Percentiles rank a stretch among this genome's conserved stretches.
Evolutionary conservation across 768 basidiomycete species (phyloP).

Genomic region (Boletus patriciae): DNA sequence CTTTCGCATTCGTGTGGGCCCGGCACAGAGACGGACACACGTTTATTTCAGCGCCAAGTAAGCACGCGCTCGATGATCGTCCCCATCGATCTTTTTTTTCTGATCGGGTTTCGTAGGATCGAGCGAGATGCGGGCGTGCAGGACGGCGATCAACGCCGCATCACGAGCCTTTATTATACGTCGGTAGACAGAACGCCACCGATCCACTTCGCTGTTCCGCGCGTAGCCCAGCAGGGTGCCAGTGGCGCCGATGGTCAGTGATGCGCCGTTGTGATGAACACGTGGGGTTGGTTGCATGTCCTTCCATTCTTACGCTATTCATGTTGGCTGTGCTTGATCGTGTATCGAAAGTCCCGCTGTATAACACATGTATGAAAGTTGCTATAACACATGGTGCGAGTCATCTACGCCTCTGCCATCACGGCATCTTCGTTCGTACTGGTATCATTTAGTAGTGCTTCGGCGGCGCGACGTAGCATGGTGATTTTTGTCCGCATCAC

Average conservation of each 20-base stretch:
- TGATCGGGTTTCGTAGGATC: slow-evolving; percentile 19
- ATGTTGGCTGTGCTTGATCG: too few relatives aligned
- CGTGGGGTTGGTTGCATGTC: neutral
- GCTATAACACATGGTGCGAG: neutral
- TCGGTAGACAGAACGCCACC: slow-evolving; percentile 32
- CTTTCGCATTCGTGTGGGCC: slow-evolving; percentile 41
- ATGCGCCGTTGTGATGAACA: neutral
- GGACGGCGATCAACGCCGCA: slow-evolving; percentile 24
- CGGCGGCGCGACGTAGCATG: slow-evolving; percentile 56
- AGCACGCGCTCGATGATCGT: neutral
- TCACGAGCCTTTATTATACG: slow-evolving; percentile 39
- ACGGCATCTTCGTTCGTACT: slow-evolving; percentile 49
- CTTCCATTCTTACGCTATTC: neutral
- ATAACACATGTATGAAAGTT: slow-evolving; percentile 6
- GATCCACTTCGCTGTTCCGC: slow-evolving; percentile 32
- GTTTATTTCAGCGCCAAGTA: slow-evolving; percentile 44
- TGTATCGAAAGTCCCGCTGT: neutral
- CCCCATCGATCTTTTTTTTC: neutral
- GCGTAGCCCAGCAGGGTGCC: neutral
- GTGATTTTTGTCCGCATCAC: slow-evolving; percentile 83
- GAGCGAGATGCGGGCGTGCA: slow-evolving; percentile 19
- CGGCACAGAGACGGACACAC: slow-evolving; percentile 36
- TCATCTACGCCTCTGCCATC: slow-evolving; percentile 46
- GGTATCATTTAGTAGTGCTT: slow-evolving; percentile 50
- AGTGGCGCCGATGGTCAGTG: slow-evolving; percentile 6